Base-by-base conservation (phyloP, 2,329 filamentous ascomycete genomes). In the Apiospora marii region DNA sequence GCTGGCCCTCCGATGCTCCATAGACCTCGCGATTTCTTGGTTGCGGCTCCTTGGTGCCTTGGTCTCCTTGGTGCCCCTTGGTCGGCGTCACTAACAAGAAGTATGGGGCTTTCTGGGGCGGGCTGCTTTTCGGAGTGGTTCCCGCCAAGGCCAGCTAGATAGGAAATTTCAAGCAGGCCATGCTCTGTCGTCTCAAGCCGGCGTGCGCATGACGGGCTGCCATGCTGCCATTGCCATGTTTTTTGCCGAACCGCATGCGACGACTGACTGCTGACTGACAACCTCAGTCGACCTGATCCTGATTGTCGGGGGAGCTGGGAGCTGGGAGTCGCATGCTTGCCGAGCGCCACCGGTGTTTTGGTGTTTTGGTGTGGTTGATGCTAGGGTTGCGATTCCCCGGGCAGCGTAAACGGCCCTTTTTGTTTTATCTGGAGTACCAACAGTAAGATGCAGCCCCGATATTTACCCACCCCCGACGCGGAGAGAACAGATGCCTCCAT, bases 111-210 rank as follows among this genome's bases (percentile, higher is more conserved):
- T 68, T 48, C 44, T 44, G 67, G 41, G n/a, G 41, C 67, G 41
- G n/a, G 41, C 67, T 16, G 67, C n/a, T 16, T 44, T 48, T 22
- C 27, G 67, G 41, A 43, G 67, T 68, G 24, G 67, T 46, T 22
- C 41, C 67, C 67, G 67, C 67, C 67, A 68, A 68, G 67, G 67
- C 58, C 58, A n/a, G 58, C 58, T 64, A 64, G 58, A n/a, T 30
- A 64, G 22, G 58, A 64, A 64, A n/a, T 64, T 64, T 30, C 58
- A 64, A 41, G 58, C 58, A 64, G 58, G 19, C 34, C 10, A 22
- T 61, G 16, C 30, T 22, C 53, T 61, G 16, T 37, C 53, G 53
- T 61, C 53, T 61, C 53, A 37, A 37, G 53, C 53, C 30, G 53
- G 37, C 16, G 30, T 8, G 30, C 53, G 51, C 51, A 58, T 58